Base-by-base conservation (phyloP, 257 asterid genomes). In the Solanum rostratum region DNA sequence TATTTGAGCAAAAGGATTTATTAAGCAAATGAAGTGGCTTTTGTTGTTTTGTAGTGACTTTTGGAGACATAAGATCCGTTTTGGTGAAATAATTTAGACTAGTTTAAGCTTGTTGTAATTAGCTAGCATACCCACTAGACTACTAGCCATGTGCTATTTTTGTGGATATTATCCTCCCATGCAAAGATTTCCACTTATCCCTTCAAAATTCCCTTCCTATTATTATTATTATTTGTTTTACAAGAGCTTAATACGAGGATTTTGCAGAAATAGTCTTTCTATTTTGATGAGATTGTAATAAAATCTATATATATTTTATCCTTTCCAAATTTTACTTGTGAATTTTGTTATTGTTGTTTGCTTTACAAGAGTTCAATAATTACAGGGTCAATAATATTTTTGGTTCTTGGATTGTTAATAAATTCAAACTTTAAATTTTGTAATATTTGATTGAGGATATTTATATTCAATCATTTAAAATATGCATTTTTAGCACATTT, bases 1-100 rank as follows among this genome's bases (percentile, higher is more conserved):
- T 66, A 45, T 80, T 66, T 5, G 62, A 68, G 86, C 79, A 81
- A 66, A 45, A 65, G 71, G 87, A 63, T 57, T 86, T 86, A 85
- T 87, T 86, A 83, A 85, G 53, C 46, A 86, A 90, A 80, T 83
- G 89, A 88, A 87, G 86, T 87, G 89, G 87, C 45, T 88, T 85
- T 69, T 85, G 86, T 85, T 86, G 89, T 79, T 66, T 29, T 88
- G 93, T 87, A 63, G 60, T 53, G 63, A 22, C 93, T 88, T 90
- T 88, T 57, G 54, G 89, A 80, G 91, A 87, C 90, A 81, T 49
- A 81, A 60, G 78, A 81, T 81, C 55, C 52, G n/a, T 57, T 57
- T 81, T 33, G 84, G 78, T 81, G 60, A 81, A 60, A 81, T 81
- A 65, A 81, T 60, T 60, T 81, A 60, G 73, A 60, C 76, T 81